Evolutionary conservation across 2,329 filamentous ascomycete genomes (phyloP).

Genomic region (Epichloe gansuensis): DNA sequence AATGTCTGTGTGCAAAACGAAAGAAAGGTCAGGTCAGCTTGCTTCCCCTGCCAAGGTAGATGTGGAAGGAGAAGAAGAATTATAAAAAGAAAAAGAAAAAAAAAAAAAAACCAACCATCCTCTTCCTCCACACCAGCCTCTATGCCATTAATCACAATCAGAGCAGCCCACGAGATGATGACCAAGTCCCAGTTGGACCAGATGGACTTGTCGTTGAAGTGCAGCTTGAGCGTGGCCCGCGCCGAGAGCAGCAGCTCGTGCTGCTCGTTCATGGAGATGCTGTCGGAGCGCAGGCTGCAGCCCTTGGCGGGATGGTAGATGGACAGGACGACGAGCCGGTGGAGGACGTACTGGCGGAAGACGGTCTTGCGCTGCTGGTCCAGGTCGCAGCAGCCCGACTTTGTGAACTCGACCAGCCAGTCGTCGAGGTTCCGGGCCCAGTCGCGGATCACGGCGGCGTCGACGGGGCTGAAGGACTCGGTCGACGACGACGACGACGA

Average conservation of each 20-base stretch:
- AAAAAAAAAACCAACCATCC: slow-evolving; percentile 17
- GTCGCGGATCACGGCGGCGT: slow-evolving; percentile 28
- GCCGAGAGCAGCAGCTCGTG: slow-evolving; percentile 29
- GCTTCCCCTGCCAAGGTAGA: neutral
- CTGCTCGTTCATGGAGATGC: slow-evolving; percentile 25
- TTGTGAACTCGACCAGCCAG: slow-evolving; percentile 28
- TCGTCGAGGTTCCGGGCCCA: slow-evolving; percentile 30
- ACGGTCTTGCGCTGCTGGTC: slow-evolving; percentile 23
- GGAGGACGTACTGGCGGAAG: slow-evolving; percentile 29
- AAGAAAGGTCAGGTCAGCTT: neutral
- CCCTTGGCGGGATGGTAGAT: slow-evolving; percentile 30
- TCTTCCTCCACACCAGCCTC: slow-evolving; percentile 27
- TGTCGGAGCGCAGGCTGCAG: slow-evolving; percentile 24
- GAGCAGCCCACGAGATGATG: slow-evolving; percentile 31
- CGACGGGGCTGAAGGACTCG: slow-evolving; percentile 24
- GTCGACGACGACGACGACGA: neutral
- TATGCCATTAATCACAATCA: slow-evolving; percentile 29
- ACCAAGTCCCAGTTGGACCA: slow-evolving; percentile 33
- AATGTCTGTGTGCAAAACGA: slow-evolving; percentile 11
- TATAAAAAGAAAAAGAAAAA: too few relatives aligned
- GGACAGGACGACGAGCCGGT: slow-evolving; percentile 28
- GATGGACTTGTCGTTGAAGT: slow-evolving; percentile 27
- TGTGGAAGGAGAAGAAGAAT: too few relatives aligned
- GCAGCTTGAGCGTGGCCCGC: slow-evolving; percentile 26
- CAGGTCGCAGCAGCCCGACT: slow-evolving; percentile 14